A percentile compares a stretch with the other conserved stretches of the same genome.
phyloP scores from a whole-genome alignment of 164 flowering plant species.

The Umbellularia californica region DNA sequence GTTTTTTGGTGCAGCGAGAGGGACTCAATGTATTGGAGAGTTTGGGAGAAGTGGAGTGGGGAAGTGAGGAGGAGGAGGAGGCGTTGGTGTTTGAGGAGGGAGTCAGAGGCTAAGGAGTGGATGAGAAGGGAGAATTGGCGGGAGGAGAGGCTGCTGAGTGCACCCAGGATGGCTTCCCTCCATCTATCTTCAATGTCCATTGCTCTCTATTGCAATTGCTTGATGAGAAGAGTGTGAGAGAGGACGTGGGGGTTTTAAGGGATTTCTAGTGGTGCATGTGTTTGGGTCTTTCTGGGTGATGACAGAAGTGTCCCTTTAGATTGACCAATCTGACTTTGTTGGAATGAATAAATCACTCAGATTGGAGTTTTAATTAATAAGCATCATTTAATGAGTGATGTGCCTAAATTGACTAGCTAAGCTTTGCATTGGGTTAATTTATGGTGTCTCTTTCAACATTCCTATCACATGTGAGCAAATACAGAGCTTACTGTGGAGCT shows the following conservation, averaged over 20 bases:
- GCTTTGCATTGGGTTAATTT: no score
- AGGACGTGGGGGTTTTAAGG: neutral
- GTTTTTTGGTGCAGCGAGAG: constrained; percentile 67
- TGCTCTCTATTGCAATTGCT: no score
- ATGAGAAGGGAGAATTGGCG: constrained; percentile 45
- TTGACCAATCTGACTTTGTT: neutral
- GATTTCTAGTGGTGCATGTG: neutral
- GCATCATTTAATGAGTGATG: no score
- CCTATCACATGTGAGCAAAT: no score
- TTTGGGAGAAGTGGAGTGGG: constrained; percentile 49
- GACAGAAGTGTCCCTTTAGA: neutral
- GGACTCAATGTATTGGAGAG: constrained; percentile 64
- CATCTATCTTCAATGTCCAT: constrained; percentile 9
- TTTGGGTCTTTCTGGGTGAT: neutral
- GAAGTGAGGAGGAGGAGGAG: constrained; percentile 57
- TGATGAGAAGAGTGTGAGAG: neutral
- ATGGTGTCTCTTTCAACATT: no score
- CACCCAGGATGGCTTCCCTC: constrained; percentile 38
- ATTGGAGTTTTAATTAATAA: no score
- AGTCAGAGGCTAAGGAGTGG: constrained; percentile 33
- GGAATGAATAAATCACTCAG: neutral
- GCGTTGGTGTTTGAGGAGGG: constrained; percentile 54
- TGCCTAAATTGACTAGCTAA: no score
- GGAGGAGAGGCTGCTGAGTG: constrained; percentile 51
- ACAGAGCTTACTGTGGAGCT: no score